phyloP scores from a whole-genome alignment of 345 rosid genomes.

The Acer negundo region DNA sequence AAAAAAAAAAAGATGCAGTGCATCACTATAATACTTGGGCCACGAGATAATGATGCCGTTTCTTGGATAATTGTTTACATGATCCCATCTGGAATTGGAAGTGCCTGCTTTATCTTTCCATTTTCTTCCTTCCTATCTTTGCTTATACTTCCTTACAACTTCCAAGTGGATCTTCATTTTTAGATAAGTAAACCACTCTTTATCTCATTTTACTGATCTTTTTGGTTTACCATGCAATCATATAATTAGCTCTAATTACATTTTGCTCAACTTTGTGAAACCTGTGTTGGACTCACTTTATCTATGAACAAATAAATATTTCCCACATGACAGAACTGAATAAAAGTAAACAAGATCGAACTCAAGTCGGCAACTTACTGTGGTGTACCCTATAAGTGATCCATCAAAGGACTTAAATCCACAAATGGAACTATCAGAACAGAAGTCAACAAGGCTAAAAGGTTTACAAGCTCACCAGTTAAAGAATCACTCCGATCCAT shows the following conservation, averaged over 20 bases:
- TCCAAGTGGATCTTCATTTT: neutral
- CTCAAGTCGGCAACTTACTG: neutral
- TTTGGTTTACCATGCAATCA: neutral
- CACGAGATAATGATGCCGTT: neutral
- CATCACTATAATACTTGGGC: neutral
- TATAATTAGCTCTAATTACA: neutral
- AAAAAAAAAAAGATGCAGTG: neutral
- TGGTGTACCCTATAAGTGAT: neutral
- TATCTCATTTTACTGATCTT: neutral
- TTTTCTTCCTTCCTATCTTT: neutral
- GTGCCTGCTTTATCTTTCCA: neutral
- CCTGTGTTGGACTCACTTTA: neutral
- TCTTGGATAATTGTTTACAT: neutral
- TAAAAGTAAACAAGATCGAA: neutral
- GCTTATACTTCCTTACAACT: neutral
- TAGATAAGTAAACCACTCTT: neutral
- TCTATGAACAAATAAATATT: neutral
- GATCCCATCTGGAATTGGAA: neutral
- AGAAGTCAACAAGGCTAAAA: slow-evolving; percentile 1
- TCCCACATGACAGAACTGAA: neutral
- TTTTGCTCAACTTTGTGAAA: slow-evolving; percentile 11
- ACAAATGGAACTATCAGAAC: neutral
- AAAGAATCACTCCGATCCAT: slow-evolving; percentile 56
- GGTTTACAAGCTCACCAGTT: slow-evolving; percentile 51
- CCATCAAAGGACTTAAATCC: slow-evolving; percentile 10